Evolutionary conservation across 345 rosid genomes (phyloP).

Genomic region (Zanthoxylum bungeanum): DNA sequence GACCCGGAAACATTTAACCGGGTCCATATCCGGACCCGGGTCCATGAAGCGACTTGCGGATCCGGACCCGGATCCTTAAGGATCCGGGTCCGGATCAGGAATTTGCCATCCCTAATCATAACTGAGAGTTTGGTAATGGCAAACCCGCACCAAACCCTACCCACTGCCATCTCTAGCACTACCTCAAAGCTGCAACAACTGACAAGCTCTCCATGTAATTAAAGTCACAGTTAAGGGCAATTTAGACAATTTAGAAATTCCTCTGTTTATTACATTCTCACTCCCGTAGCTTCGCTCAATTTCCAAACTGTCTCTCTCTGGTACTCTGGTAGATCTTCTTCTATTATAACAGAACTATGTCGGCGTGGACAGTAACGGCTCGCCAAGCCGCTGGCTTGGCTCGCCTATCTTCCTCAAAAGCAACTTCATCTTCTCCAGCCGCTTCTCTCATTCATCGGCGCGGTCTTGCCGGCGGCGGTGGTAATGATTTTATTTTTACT

Average conservation of each 20-base stretch:
- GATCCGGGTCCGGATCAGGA: too few relatives aligned
- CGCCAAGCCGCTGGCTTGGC: slow-evolving; percentile 24
- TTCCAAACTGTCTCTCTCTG: background rate
- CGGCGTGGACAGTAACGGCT: slow-evolving; percentile 28
- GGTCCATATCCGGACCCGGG: too few relatives aligned
- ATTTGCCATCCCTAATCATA: too few relatives aligned
- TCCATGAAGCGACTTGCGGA: too few relatives aligned
- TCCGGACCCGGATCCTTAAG: too few relatives aligned
- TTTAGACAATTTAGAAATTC: background rate
- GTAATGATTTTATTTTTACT: slow-evolving; percentile 1
- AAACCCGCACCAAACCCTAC: too few relatives aligned
- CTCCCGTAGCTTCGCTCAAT: background rate
- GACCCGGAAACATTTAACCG: too few relatives aligned
- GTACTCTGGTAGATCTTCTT: background rate
- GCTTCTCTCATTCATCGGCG: slow-evolving; percentile 36
- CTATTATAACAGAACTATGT: slow-evolving; percentile 15
- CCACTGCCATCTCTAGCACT: too few relatives aligned
- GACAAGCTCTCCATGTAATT: background rate
- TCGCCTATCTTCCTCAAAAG: slow-evolving; percentile 19
- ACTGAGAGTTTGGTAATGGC: too few relatives aligned
- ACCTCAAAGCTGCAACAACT: too few relatives aligned
- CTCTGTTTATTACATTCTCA: background rate
- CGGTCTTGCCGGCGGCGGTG: slow-evolving; percentile 43
- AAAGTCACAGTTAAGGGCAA: background rate
- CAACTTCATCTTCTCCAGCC: slow-evolving; percentile 11